These are phyloP conservation scores for Phytophthora megakarya DNA, from an alignment of 352 stramenopile genomes.

Conservation along the genomic window DNA sequence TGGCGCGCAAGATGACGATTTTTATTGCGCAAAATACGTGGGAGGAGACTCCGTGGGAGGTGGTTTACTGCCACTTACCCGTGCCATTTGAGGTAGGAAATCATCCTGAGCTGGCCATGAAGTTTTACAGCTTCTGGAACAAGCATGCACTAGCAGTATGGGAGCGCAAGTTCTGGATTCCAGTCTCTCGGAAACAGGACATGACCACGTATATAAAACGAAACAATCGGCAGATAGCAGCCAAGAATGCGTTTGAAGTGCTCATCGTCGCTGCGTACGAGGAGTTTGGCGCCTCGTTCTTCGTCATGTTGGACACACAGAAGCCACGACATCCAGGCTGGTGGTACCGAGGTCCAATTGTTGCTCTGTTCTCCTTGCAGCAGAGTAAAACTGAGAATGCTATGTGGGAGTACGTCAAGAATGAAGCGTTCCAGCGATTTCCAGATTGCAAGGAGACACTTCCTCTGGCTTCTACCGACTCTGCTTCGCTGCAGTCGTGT, in stretches of 20 bases:
- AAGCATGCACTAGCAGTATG: slow-evolving; percentile 43
- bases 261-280: slow-evolving; percentile 42
- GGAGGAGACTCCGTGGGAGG: slow-evolving; percentile 49
- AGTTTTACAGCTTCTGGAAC: slow-evolving; percentile 46
- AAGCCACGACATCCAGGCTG: slow-evolving; percentile 46
- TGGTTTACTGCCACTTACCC: slow-evolving; percentile 35
- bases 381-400: slow-evolving; percentile 34
- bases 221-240: slow-evolving; percentile 41
- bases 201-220: slow-evolving; percentile 19
- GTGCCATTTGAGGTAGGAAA: slow-evolving; percentile 44
- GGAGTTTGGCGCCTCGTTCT: slow-evolving; percentile 27
- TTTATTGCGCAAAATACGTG: slow-evolving; percentile 46
- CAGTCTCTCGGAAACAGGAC: slow-evolving; percentile 25
- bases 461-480: slow-evolving; percentile 43
- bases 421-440: slow-evolving; percentile 40
- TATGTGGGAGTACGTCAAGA: slow-evolving; percentile 44
- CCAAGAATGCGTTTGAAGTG: slow-evolving; percentile 38
- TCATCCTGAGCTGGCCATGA: slow-evolving; percentile 24
- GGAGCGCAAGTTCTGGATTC: slow-evolving; percentile 63
- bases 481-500: slow-evolving; percentile 22
- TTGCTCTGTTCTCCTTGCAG: slow-evolving; percentile 41
- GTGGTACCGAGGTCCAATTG: slow-evolving; percentile 52
- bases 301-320: slow-evolving; percentile 42
- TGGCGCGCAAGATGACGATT: slow-evolving; percentile 22
- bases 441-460: slow-evolving; percentile 49